Evolutionary conservation across 1,284 basidiomycete species (phyloP), one percentile per base, ranked within the genome.

Genomic region (Trametes pubescens): DNA sequence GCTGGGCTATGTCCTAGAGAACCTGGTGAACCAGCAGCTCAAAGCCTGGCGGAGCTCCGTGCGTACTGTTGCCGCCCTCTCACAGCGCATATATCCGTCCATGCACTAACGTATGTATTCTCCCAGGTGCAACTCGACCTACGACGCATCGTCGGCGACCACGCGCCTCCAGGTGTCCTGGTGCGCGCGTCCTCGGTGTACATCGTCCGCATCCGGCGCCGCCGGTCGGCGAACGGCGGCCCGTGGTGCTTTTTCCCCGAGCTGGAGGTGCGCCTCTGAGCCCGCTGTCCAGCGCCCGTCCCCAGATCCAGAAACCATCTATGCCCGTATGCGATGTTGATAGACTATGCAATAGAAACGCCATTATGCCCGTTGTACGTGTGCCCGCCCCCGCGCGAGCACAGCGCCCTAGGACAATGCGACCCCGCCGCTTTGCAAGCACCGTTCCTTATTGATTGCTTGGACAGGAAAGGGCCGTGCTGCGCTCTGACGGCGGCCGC

Each of bases 171-270:
- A 14, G 52, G 52, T 13, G 10, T 8, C 22, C 18, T 7, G 24
- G 37, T 54, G 11, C 52, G 6, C 37, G 3, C 38, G 11, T 7
- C 14, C 38, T 1, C 10, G 24, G 14, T 54, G 4, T 54, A 54
- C 22, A 54, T 54, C 37, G 52, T 54, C 16, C 24, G 22, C 14
- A 43, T 54, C 16, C 52, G 52, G 37, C 49, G 49, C 4, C 35
- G 52, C 16, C 4, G 16, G n/a, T 2, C 22, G 10, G 2, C 13
- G 5, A 26, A 18, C 24, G 9, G 26, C 11, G 24, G 14, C 5
- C 37, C 14, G 11, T 59, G 40, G 40, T 59, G 58, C 22, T 59
- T 47, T 13, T 46, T 59, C 40, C 49, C 40, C n/a, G 29, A 59
- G 57, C 49, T 59, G 11, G 51, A 59, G 48, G 43, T 59, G 2